phyloP scores from a whole-genome alignment of 441 rosid genomes.

The Aleurites moluccanus region DNA sequence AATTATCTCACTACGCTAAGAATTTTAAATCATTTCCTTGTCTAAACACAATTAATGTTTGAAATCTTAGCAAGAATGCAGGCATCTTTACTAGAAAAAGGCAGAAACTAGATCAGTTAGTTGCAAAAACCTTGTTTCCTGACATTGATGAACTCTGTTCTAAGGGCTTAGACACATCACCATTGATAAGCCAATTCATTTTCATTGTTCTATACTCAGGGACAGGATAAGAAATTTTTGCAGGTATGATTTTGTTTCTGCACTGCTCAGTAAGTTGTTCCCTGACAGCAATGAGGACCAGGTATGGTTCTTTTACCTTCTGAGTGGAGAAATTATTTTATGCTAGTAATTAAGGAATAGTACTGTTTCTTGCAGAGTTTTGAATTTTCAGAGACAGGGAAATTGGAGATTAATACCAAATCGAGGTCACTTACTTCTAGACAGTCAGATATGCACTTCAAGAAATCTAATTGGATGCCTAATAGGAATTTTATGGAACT shows the following conservation, averaged over 20 bases:
- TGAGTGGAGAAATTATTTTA: slow-evolving; percentile 18
- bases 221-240: slow-evolving; percentile 26
- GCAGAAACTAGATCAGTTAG: slow-evolving; percentile 51
- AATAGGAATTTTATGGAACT: slow-evolving; percentile 30
- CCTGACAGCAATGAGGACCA: slow-evolving; percentile 39
- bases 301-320: slow-evolving; percentile 37
- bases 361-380: slow-evolving; percentile 34
- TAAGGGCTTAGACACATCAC: slow-evolving; percentile 48
- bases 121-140: slow-evolving; percentile 43
- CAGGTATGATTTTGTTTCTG: slow-evolving; percentile 56
- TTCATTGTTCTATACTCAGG: slow-evolving; percentile 29
- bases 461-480: slow-evolving; percentile 28
- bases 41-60: slow-evolving; percentile 5
- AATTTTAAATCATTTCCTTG: background rate
- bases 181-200: slow-evolving; percentile 9
- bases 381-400: slow-evolving; percentile 25
- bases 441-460: slow-evolving; percentile 19
- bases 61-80: slow-evolving; percentile 29
- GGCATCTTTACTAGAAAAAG: slow-evolving; percentile 54
- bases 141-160: slow-evolving; percentile 42
- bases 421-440: slow-evolving; percentile 30
- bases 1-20: background rate
- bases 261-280: slow-evolving; percentile 51
- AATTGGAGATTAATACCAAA: slow-evolving; percentile 25
- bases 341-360: slow-evolving; percentile 18